These are phyloP conservation scores for Aspergillus fumigatiaffinis DNA, from an alignment of 2,329 filamentous ascomycete genomes.

Conservation along the genomic window DNA sequence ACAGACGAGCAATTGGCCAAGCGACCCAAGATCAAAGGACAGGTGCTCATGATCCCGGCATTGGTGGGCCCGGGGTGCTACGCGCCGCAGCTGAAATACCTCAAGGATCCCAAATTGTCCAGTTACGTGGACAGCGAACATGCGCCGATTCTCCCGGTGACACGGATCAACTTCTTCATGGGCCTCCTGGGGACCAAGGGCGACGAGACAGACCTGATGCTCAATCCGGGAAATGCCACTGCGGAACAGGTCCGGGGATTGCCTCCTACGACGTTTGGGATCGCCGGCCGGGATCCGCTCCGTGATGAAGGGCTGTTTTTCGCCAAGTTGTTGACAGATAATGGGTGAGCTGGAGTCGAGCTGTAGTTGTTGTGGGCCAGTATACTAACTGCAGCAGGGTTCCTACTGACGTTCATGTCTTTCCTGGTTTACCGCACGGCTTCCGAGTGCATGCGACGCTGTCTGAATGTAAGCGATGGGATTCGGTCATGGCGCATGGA, in stretches of 20 bases:
- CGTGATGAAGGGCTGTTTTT: constrained; percentile 50
- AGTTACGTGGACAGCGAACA: constrained; percentile 45
- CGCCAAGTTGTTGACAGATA: constrained; percentile 41
- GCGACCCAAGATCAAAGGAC: constrained; percentile 42
- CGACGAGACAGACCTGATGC: constrained; percentile 28
- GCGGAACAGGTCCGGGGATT: constrained; percentile 35
- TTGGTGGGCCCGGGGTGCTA: constrained; percentile 39
- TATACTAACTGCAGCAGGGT: constrained; percentile 32
- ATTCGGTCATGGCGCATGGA: constrained; percentile 25
- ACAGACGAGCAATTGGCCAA: constrained; percentile 13
- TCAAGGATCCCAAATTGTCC: constrained; percentile 40
- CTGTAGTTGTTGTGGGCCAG: too few relatives aligned
- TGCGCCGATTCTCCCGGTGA: constrained; percentile 49
- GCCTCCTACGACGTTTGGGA: constrained; percentile 44
- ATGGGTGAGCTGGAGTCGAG: constrained; percentile 33
- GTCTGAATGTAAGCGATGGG: constrained; percentile 26
- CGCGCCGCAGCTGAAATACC: constrained; percentile 28
- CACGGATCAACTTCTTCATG: constrained; percentile 32
- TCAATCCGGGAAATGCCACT: constrained; percentile 39
- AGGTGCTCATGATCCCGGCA: constrained; percentile 50
- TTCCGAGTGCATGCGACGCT: constrained; percentile 37
- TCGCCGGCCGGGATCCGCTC: constrained; percentile 47
- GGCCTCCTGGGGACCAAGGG: constrained; percentile 21
- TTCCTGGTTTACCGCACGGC: constrained; percentile 52
- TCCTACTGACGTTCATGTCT: constrained; percentile 47